These are phyloP conservation scores for Bimuria novae-zelandiae DNA, from an alignment of 2,329 filamentous ascomycete species.

Conservation along the genomic window DNA sequence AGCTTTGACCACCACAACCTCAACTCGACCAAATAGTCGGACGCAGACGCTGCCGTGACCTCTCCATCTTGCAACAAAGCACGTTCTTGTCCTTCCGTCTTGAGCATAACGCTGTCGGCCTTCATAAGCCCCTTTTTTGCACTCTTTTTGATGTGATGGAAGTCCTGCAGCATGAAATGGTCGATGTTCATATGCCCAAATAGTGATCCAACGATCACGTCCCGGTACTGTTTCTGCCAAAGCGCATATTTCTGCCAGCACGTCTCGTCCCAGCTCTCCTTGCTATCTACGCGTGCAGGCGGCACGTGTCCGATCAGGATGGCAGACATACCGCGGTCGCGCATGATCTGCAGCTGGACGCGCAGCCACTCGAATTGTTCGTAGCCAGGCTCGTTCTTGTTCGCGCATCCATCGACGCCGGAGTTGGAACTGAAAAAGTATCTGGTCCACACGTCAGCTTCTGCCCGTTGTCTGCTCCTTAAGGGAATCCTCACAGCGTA, in stretches of 20 bases:
- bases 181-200: conserved; percentile 99
- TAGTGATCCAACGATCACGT: conserved; percentile 77
- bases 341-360: conserved; percentile 82
- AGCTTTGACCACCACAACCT: conserved; percentile 77
- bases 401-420: conserved; percentile 86
- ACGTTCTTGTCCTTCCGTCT: conserved; percentile 50
- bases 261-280: conserved; percentile 91
- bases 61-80: conserved; percentile 48
- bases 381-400: conserved; percentile 81
- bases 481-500: conserved; percentile 62
- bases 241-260: conserved; percentile 98
- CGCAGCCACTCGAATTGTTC: conserved; percentile 96
- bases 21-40: conserved; percentile 79
- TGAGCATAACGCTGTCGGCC: conserved; percentile 32
- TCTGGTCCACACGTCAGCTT: conserved; percentile 24
- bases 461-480: not conserved
- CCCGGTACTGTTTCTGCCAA: conserved; percentile 88
- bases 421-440: conserved; percentile 95
- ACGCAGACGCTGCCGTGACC: conserved; percentile 69
- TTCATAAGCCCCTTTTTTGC: conserved; percentile 51
- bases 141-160: conserved; percentile 70
- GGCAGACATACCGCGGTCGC: conserved; percentile 85
- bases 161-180: conserved; percentile 92
- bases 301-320: conserved; percentile 95
- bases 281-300: conserved; percentile 81